A percentile compares a stretch with the other conserved stretches of the same genome.
phyloP scores from a whole-genome alignment of 495 filamentous ascomycete genomes.

The Xylaria castorea region DNA sequence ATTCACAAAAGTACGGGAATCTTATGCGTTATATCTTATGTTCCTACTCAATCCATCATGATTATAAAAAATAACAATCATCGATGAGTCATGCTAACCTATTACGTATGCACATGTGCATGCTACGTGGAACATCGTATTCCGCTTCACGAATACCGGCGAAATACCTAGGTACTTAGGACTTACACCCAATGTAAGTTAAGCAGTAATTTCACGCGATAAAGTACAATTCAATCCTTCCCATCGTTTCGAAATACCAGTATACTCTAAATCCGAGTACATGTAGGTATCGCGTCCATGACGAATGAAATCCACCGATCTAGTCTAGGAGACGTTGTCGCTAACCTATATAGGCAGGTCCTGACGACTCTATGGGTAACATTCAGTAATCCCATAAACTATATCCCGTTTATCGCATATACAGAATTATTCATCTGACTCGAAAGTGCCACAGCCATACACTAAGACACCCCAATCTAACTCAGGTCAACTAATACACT shows the following conservation, averaged over 20 bases:
- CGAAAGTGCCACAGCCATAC: too few species aligned
- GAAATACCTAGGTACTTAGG: neutral
- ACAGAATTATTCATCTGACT: neutral
- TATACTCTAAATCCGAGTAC: too few species aligned
- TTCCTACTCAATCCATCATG: neutral
- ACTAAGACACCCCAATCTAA: too few species aligned
- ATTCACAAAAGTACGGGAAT: neutral
- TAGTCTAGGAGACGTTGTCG: neutral
- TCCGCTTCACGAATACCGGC: neutral
- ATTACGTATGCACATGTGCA: neutral
- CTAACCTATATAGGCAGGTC: neutral
- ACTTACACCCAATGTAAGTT: neutral
- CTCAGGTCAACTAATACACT: neutral
- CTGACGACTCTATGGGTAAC: too few species aligned
- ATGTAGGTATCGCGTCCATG: neutral
- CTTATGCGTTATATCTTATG: neutral
- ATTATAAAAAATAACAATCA: neutral
- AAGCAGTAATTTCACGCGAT: neutral
- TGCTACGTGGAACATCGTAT: neutral
- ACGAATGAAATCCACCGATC: neutral
- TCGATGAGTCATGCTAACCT: conserved; percentile 5
- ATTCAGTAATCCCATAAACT: too few species aligned
- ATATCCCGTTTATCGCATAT: neutral
- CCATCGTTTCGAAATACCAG: neutral
- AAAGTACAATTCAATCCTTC: neutral